Conservation (phyloP, 176 grass and related monocot genomes). For the Triticum dicoccoides region DNA sequence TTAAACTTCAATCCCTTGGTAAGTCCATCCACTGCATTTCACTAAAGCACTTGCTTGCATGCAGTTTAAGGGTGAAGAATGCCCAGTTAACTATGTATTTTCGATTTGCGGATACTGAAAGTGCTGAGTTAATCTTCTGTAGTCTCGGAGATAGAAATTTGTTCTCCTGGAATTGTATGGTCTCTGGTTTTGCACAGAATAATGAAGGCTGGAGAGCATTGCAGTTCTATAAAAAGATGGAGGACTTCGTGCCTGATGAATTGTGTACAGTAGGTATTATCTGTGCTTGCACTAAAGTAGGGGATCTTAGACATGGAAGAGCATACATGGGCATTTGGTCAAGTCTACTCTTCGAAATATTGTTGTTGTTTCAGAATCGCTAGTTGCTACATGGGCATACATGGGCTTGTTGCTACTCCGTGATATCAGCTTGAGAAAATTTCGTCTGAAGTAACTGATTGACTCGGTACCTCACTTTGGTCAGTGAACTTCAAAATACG, state of each 20-base stretch:
- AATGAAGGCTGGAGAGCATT: constrained; percentile 57
- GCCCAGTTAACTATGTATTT: constrained; percentile 69
- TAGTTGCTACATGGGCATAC: too few species aligned
- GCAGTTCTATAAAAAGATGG: constrained; percentile 55
- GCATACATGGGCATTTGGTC: constrained; percentile 59
- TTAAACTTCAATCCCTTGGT: constrained; percentile 38
- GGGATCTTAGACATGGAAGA: constrained; percentile 51
- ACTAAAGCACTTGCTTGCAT: constrained; percentile 46
- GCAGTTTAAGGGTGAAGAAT: constrained; percentile 63
- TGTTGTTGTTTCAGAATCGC: background rate
- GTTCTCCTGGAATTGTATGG: constrained; percentile 80
- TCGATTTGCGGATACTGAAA: constrained; percentile 48
- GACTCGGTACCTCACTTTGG: too few species aligned
- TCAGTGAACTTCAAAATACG: too few species aligned
- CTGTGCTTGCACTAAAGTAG: constrained; percentile 64
- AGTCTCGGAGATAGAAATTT: constrained; percentile 50
- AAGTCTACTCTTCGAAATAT: background rate
- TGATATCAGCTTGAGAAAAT: too few species aligned
- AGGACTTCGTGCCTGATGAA: constrained; percentile 42
- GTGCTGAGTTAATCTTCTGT: constrained; percentile 51
- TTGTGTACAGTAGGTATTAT: constrained; percentile 55
- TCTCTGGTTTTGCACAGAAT: constrained; percentile 65
- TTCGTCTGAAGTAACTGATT: too few species aligned
- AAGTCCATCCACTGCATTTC: constrained; percentile 54
- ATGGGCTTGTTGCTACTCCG: too few species aligned